Conservation (phyloP, 441 rosid species). For the Macaranga tanarius region DNA sequence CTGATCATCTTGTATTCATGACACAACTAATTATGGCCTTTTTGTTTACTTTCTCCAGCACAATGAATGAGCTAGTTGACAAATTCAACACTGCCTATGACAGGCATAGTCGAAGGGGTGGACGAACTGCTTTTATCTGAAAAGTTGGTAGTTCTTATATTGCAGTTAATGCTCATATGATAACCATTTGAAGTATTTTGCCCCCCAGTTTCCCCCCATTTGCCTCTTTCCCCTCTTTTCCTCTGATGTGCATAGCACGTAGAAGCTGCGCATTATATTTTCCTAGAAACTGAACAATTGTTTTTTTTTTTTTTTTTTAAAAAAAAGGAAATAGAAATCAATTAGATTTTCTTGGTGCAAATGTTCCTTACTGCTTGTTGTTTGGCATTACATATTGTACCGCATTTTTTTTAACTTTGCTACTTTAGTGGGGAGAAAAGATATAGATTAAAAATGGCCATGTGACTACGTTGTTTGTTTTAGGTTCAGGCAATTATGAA, state of each 20-base stretch:
- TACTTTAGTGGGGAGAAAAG: no score
- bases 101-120: conserved; percentile 87
- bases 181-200: conserved; percentile 10
- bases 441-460: no score
- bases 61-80: conserved; percentile 90
- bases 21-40: not conserved
- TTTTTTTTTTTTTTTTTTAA: no score
- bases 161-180: conserved; percentile 12
- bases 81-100: conserved; percentile 92
- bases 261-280: conserved; percentile 24
- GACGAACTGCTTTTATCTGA: conserved; percentile 82
- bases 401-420: no score
- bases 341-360: conserved; percentile 11
- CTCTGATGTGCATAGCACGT: conserved; percentile 30
- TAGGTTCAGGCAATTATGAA: no score
- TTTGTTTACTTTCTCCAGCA: conserved; percentile 40
- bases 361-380: not conserved
- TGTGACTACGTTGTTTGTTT: no score
- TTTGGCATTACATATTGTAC: no score
- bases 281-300: conserved; percentile 17
- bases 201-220: not conserved
- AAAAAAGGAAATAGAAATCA: conserved; percentile 19
- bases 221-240: not conserved
- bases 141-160: conserved; percentile 20
- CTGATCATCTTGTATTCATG: not conserved